Evolutionary conservation across 2,329 filamentous ascomycete species (phyloP), one percentile per base, ranked within the genome.

Genomic region (Verticillium zaregamsianum): DNA sequence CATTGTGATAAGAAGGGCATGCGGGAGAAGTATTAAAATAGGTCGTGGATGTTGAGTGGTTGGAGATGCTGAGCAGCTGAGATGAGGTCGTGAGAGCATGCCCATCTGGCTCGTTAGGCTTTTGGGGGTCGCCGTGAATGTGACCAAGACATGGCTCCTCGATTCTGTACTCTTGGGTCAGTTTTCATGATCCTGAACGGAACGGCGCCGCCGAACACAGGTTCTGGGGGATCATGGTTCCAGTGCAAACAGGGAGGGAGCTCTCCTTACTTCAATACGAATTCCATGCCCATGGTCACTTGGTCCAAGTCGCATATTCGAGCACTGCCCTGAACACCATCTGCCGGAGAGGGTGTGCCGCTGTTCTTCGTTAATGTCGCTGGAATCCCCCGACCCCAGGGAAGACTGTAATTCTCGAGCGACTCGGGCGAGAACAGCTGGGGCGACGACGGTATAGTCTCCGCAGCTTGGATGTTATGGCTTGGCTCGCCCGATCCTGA

Each of bases 191-290:
- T n/a, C 15, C 23, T 23, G 14, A 12, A 8, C 33, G 3, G 31
- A 17, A 52, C 28, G 28, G 5, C 28, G 28, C 28, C 28, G 28
- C 28, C 28, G 5, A 28, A 28, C 28, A 28, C 5, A 28, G 28
- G 28, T 6, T 28, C 28, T 28, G 28, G 28, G 28, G 28, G 28
- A 4, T 28, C 28, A 5, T 28, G 28, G 28, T 28, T 28, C 28
- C 1, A 28, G 28, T 6, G 28, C 28, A 28, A 2, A 14, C 3
- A n/a, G 31, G n/a, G 35, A 7, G 12, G 12, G 14, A 23, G 5
- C 35, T 14, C 3, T 32, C 59, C 69, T 60, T 62, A 72, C 73
- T 67, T 70, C 15, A 75, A 55, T 1, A 75, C 72, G 62, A 75
- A 75, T 8, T 75, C 71, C 67, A 75, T 72, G 3, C 70, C 73